Base-by-base conservation (phyloP, 495 filamentous ascomycete genomes). In the Hypoxylon lenormandii region DNA sequence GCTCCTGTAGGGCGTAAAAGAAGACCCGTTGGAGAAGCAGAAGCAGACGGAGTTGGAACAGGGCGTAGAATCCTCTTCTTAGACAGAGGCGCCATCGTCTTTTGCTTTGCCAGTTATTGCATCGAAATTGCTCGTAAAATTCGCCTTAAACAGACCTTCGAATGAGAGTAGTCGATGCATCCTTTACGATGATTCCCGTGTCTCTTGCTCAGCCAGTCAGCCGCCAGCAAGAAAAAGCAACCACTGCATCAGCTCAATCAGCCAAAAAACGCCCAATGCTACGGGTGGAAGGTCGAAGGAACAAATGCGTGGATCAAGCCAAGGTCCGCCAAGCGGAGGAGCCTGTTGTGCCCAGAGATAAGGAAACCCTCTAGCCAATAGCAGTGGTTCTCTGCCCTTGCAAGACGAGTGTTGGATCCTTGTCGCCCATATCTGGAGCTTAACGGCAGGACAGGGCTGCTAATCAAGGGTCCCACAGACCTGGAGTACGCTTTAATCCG, bases 321-420 rank as follows among this genome's bases (percentile, higher is more conserved):
- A 71, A 71, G 68, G 5, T 40, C 13, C 26, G 62, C 68, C 62
- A 71, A 71, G 58, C 16, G 48, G 52, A 49, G 52, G 66, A 69
- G 59, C 43, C 36, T 33, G 33, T 18, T 18, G 26, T 43, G 68
- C 68, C 68, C 62, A 71, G 68, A 71, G 68, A 71, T 71, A 71
- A 71, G 68, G 30, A 59, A 48, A 63, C 50, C 13, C 13, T 3
- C 21, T 33, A 36, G 16, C 68, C 68, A 71, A 71, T 71, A 47
- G 50, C 23, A 36, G 26, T 15, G 13, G 3, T 1, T 13, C 12
- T 10, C 38, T 63, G 66, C 54, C 26, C 46, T 56, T 58, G 30
- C 30, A 33, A 66, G 66, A 54, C 30, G 47, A 62, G 58, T 53
- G 43, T n/a, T 15, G 8, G 11, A 60, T 26, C 66, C 66, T 28